These are phyloP conservation scores for Aspergillus viridinutans DNA, from an alignment of 2,329 filamentous ascomycete genomes.

Conservation along the genomic window DNA sequence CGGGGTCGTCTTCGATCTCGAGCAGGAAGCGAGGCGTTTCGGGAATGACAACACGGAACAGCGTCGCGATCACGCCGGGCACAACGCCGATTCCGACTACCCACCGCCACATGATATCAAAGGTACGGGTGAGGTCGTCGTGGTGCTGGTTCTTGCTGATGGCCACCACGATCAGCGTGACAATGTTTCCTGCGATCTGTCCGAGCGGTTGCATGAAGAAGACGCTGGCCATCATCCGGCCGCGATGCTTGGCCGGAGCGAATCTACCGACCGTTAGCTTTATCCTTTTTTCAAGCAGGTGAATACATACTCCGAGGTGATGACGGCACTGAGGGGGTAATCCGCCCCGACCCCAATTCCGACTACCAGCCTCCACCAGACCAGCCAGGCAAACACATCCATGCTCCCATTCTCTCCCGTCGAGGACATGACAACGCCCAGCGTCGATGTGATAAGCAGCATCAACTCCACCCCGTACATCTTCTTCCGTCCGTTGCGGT, in stretches of 20 bases:
- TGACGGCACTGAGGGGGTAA: conserved; percentile 64
- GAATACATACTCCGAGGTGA: conserved; percentile 58
- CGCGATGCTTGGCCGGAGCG: conserved; percentile 56
- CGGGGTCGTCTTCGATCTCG: conserved; percentile 60
- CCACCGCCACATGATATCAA: conserved; percentile 64
- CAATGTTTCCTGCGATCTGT: conserved; percentile 61
- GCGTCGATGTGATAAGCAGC: conserved; percentile 43
- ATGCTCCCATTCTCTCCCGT: conserved; percentile 41
- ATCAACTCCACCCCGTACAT: conserved; percentile 51
- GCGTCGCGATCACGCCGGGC: conserved; percentile 59
- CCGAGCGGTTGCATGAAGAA: conserved; percentile 68
- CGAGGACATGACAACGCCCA: conserved; percentile 46
- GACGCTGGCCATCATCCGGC: conserved; percentile 64
- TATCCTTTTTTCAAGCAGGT: background rate
- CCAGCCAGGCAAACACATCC: conserved; percentile 43
- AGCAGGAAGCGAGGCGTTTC: conserved; percentile 63
- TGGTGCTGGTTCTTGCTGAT: conserved; percentile 21
- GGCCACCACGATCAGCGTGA: conserved; percentile 49
- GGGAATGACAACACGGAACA: conserved; percentile 64
- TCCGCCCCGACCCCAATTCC: conserved; percentile 61
- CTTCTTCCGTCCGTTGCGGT: conserved; percentile 46
- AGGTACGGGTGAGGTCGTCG: conserved; percentile 31
- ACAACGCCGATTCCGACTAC: conserved; percentile 63
- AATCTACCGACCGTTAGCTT: conserved; percentile 31
- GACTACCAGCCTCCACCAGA: conserved; percentile 47